Base-by-base conservation (phyloP, 2,329 filamentous ascomycete species). In the Teratosphaeria destructans region DNA sequence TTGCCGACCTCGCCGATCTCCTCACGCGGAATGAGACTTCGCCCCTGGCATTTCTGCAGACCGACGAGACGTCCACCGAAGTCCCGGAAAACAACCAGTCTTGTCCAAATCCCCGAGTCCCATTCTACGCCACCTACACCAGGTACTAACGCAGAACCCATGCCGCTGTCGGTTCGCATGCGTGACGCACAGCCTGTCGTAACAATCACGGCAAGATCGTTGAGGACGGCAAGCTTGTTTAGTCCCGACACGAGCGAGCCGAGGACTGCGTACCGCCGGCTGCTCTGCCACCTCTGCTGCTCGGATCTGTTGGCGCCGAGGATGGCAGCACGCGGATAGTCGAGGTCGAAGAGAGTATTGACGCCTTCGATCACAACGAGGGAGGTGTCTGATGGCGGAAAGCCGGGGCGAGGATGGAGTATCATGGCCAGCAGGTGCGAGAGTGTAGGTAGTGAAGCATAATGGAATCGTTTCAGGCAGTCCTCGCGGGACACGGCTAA, bases 141-240 rank as follows among this genome's bases (percentile, higher is more conserved):
- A 16, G 91, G 88, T 57, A 86, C 82, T 55, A 97, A 77, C 11
- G 86, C 82, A 14, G 91, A 88, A 63, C 82, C 85, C 2, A 68
- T 52, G 4, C 70, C 69, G 39, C 63, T 68, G 19, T 67, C 68
- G 3, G 79, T 78, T 62, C 87, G 85, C 75, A 95, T 86, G 65
- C 86, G 88, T n/a, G 90, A 95, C 52, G 86, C 87, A 61, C 88
- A 90, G 70, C 95, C 91, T 43, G 86, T 90, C 55, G 91, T 80
- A 23, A 94, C 72, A 2, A 96, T 77, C 52, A 95, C 79, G 27
- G 90, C 88, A 57, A 92, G 79, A 67, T 89, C 82, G 63, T 84
- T 82, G 34, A 86, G 82, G 11, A 87, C 85, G 4, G 92, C 90
- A 11, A 95, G 80, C 67, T 87, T 92, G 62, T 87, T 83, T 3